Evolutionary conservation across 2,329 filamentous ascomycete species (phyloP).

Genomic region (Clarireedia homoeocarpa): DNA sequence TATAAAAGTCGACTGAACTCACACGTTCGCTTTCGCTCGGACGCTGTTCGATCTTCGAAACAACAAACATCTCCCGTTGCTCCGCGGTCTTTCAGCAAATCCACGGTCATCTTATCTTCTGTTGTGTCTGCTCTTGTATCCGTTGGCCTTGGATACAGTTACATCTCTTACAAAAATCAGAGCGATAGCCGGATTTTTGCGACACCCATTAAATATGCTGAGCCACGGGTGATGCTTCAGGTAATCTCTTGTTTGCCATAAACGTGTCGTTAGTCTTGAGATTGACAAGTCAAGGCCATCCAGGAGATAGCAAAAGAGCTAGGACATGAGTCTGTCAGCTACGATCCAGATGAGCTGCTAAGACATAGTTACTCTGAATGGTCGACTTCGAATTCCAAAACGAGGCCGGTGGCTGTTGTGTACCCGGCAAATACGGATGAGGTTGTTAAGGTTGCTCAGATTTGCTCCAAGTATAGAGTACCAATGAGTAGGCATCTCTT

Average conservation of each 20-base stretch:
- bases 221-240: constrained; percentile 5
- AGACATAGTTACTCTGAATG: constrained; percentile 57
- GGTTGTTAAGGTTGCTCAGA: constrained; percentile 52
- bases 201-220: constrained; percentile 5
- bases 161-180: neutral
- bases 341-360: constrained; percentile 45
- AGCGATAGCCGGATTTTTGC: neutral
- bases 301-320: constrained; percentile 1
- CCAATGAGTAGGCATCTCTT: constrained; percentile 56
- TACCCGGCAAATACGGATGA: constrained; percentile 54
- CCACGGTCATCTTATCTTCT: constrained; percentile 2
- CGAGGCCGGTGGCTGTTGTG: constrained; percentile 52
- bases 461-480: constrained; percentile 69
- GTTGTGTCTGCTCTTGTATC: constrained; percentile 1
- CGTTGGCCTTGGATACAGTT: neutral
- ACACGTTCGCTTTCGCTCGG: neutral
- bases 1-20: neutral
- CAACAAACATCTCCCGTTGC: neutral
- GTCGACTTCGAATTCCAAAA: constrained; percentile 50
- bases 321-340: neutral
- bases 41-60: neutral
- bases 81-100: neutral
- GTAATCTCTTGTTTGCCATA: neutral
- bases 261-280: neutral
- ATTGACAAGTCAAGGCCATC: constrained; percentile 3